Conservation (phyloP, 805 yeast genomes). For the Saccharomyces jurei region DNA sequence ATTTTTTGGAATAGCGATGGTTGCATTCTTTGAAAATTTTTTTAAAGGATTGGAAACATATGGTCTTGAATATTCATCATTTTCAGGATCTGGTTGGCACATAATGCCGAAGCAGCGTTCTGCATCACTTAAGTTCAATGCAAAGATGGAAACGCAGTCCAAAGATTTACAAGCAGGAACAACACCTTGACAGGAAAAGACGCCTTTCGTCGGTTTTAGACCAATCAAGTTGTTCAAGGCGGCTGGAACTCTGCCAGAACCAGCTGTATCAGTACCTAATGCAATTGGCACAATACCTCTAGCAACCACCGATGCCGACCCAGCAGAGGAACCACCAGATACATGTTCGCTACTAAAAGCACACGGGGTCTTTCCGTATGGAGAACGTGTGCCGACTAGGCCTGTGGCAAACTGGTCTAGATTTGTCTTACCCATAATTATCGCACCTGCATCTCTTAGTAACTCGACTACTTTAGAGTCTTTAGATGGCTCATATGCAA, state of each 20-base stretch:
- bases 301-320: constrained; percentile 88
- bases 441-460: constrained; percentile 86
- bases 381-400: constrained; percentile 88
- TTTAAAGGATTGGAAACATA: constrained; percentile 60
- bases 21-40: constrained; percentile 51
- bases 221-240: constrained; percentile 87
- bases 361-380: constrained; percentile 83
- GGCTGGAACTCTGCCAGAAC: constrained; percentile 97
- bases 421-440: constrained; percentile 87
- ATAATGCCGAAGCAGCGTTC: constrained; percentile 64
- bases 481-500: constrained; percentile 52
- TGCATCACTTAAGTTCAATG: constrained; percentile 74
- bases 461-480: constrained; percentile 72
- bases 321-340: constrained; percentile 93
- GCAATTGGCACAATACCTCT: constrained; percentile 84
- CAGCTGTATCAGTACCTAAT: constrained; percentile 95
- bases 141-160: constrained; percentile 84
- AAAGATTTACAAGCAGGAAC: constrained; percentile 94
- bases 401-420: constrained; percentile 98
- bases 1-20: constrained; percentile 66
- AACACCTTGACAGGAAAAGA: constrained; percentile 81
- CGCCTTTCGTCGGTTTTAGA: constrained; percentile 86
- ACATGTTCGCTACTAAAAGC: constrained; percentile 73
- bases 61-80: constrained; percentile 74
- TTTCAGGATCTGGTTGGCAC: constrained; percentile 58